phyloP scores from a whole-genome alignment of 352 stramenopile genomes.

The Phytophthora idaei region DNA sequence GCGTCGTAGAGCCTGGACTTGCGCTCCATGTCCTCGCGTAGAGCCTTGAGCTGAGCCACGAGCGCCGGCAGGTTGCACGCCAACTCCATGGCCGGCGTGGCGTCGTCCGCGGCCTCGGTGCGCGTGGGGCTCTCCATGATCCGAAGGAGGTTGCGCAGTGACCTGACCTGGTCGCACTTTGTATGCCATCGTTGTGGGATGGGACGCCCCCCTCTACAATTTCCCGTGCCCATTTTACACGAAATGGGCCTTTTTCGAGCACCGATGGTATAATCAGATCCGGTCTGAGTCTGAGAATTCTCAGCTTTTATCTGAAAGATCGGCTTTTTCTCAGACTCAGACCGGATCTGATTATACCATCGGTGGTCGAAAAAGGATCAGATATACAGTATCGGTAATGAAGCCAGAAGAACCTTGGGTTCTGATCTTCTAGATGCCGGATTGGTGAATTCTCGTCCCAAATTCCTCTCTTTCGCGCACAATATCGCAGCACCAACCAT shows the following conservation, averaged over 20 bases:
- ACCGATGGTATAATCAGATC: no score
- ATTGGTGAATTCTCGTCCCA: neutral
- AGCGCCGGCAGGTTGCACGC: slow-evolving; percentile 67
- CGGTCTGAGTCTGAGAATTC: no score
- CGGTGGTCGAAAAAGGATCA: no score
- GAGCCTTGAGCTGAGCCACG: slow-evolving; percentile 59
- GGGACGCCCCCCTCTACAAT: no score
- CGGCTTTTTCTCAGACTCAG: no score
- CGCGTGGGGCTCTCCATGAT: slow-evolving; percentile 25
- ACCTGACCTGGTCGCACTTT: neutral
- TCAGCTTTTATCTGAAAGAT: no score
- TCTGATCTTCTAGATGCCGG: neutral
- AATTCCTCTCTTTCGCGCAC: neutral
- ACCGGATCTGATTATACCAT: no score
- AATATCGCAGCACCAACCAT: neutral
- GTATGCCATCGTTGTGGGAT: neutral
- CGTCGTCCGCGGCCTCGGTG: slow-evolving; percentile 2
- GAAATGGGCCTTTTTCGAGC: no score
- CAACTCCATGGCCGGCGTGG: slow-evolving; percentile 43
- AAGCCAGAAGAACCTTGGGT: neutral
- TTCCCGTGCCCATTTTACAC: no score
- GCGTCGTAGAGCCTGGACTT: slow-evolving; percentile 78
- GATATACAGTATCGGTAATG: no score
- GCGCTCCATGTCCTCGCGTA: slow-evolving; percentile 72
- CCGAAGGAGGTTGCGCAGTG: neutral